Percentiles rank a stretch among this genome's conserved stretches.
Conservation (phyloP, 2,329 filamentous ascomycete genomes). For the Daldinia sp. region DNA sequence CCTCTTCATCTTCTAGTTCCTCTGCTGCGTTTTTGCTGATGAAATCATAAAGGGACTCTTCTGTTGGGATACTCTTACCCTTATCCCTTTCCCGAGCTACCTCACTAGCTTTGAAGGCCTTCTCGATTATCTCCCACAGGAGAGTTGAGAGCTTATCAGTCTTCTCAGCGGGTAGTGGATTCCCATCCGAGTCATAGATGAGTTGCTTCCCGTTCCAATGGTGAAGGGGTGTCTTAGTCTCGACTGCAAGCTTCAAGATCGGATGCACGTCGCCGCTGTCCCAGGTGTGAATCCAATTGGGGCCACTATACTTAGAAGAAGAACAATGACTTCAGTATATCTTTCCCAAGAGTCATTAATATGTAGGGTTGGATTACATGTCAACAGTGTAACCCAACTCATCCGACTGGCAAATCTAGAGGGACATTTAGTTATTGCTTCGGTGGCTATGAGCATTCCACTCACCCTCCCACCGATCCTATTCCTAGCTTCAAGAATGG, state of each 20-base stretch:
- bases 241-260: constrained; percentile 59
- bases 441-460: constrained; percentile 2
- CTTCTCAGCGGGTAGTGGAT: constrained; percentile 28
- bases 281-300: constrained; percentile 62
- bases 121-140: constrained; percentile 23
- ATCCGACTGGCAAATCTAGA: constrained; percentile 46
- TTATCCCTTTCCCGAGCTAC: constrained; percentile 46
- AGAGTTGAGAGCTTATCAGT: constrained; percentile 24
- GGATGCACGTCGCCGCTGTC: constrained; percentile 61
- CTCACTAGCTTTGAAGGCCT: constrained; percentile 59
- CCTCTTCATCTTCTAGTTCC: constrained; percentile 48
- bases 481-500: constrained; percentile 64
- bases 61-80: constrained; percentile 56
- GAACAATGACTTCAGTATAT: not conserved
- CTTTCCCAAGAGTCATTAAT: not conserved
- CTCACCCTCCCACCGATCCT: constrained; percentile 63
- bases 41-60: constrained; percentile 65
- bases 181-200: constrained; percentile 48
- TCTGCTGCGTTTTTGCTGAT: constrained; percentile 59
- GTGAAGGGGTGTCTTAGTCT: constrained; percentile 56
- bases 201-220: constrained; percentile 57
- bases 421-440: constrained; percentile 17
- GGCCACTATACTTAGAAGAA: constrained; percentile 51
- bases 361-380: constrained; percentile 36
- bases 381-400: constrained; percentile 44